Evolutionary conservation across 768 basidiomycete species (phyloP).

Genomic region (Lactifluus subvellereus): DNA sequence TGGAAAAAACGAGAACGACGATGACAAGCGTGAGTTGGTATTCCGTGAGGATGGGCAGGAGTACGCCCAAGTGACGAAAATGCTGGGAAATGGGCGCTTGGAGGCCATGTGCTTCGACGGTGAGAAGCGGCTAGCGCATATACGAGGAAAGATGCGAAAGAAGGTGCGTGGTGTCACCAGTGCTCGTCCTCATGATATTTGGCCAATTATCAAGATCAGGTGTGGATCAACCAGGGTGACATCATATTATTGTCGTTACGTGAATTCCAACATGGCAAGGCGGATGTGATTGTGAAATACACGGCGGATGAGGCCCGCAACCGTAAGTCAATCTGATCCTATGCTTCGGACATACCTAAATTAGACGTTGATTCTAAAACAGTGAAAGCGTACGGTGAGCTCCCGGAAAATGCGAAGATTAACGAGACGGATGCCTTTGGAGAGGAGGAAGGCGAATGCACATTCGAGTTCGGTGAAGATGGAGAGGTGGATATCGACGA

Average conservation of each 20-base stretch:
- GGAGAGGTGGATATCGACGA: slow-evolving; percentile 88
- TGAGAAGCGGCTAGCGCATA: slow-evolving; percentile 95
- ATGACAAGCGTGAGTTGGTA: slow-evolving; percentile 96
- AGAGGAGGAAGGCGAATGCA: slow-evolving; percentile 85
- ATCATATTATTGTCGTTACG: slow-evolving; percentile 92
- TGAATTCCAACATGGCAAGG: slow-evolving; percentile 99
- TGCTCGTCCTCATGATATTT: not conserved
- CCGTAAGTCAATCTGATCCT: slow-evolving; percentile 36
- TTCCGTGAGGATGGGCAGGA: slow-evolving; percentile 99
- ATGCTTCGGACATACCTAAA: not conserved
- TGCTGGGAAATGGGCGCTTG: slow-evolving; percentile 96
- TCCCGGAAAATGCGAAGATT: slow-evolving; percentile 94
- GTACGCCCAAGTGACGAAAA: slow-evolving; percentile 97
- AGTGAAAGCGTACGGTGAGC: slow-evolving; percentile 97
- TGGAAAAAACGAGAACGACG: slow-evolving; percentile 99
- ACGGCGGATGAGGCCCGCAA: slow-evolving; percentile 93
- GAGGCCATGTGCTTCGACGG: slow-evolving; percentile 98
- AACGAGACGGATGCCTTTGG: slow-evolving; percentile 94
- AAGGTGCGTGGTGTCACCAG: slow-evolving; percentile 54
- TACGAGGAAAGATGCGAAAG: slow-evolving; percentile 98
- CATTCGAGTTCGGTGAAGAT: slow-evolving; percentile 86
- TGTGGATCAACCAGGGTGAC: slow-evolving; percentile 99
- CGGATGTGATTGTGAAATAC: slow-evolving; percentile 99
- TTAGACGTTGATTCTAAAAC: slow-evolving; percentile 11
- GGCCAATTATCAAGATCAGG: slow-evolving; percentile 41